Base-by-base conservation (phyloP, 495 filamentous ascomycete genomes). In the Beverwykella pulmonaria region DNA sequence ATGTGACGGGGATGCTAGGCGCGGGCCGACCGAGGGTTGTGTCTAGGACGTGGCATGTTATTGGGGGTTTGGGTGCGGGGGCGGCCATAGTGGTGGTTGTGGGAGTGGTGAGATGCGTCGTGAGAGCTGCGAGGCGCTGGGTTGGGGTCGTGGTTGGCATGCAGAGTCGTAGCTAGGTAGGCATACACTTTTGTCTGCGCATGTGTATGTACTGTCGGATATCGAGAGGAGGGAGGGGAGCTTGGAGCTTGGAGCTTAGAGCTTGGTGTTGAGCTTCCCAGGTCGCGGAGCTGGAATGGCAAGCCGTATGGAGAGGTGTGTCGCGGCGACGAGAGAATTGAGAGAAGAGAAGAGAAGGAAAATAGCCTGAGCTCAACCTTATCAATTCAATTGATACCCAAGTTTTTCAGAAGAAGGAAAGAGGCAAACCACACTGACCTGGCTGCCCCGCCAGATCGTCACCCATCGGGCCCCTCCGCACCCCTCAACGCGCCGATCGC, bases 31-130 rank as follows among this genome's bases (percentile, higher is more conserved):
- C 90, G 44, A 87, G 83, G 27, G 88, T 77, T 27, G 83, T 87
- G 71, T 87, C 84, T 56, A 92, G 84, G 73, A 88, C 87, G 76
- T 95, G 92, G 76, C 86, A 88, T 75, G 96, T 90, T 63, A 89
- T 88, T 36, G 86, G 84, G 36, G 91, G 90, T 53, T 90, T 90
- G 4, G 41, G 2, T 19, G 22, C 17, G 27, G 59, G 41, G 5
- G 26, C 22, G n/a, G 53, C 9, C 30, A 39, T 65, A 17, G 54
- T 23, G 61, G 53, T 30, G 2, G 53, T 30, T 7, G 60, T 32
- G 19, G 53, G 26, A 30, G 36, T 23, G 15, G 47, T 4, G 47
- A 53, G 58, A 29, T 68, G 47, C 9, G 2, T 9, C 12, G 63
- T 36, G 30, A 60, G 27, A 8, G 54, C 44, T 22, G 54, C 17